Evolutionary conservation across 495 filamentous ascomycete species (phyloP), one percentile per base, ranked within the genome.

Genomic region (Xylaria venustula): DNA sequence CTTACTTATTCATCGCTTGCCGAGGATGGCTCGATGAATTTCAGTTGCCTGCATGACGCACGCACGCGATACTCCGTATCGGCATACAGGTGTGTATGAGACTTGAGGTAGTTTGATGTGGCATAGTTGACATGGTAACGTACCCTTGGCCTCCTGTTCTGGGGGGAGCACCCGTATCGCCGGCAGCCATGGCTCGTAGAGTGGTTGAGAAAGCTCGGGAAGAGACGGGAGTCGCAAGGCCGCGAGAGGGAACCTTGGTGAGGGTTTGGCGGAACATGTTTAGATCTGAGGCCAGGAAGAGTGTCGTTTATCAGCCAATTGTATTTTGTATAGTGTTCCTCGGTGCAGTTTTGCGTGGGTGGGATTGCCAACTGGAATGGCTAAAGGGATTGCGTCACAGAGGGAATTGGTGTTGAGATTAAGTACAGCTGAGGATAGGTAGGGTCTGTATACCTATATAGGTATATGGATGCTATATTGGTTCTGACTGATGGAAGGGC

Each of bases 181-280:
- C 89, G 56, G 79, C 88, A 54, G 70, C 77, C 82, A 90, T 85
- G 64, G 79, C 81, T 69, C 83, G 81, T 34, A 80, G 73, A 49
- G 86, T 81, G 34, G 79, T 86, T 32, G 87, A 80, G 78, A 92
- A 89, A 60, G 84, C 68, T 73, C 74, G 80, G 53, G 71, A 79
- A 72, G 72, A 71, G 49, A 61, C 74, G 62, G 63, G 77, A 76
- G 75, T 75, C 77, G 73, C 72, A 62, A 71, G 77, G 63, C 67
- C 79, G 63, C 77, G 74, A 41, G 67, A 60, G 28, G 84, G 75
- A 71, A 84, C 78, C 75, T 84, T 84, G 73, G 78, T 73, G 67
- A 89, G 66, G 46, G 80, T 76, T 75, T 86, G 86, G 64, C 87
- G 87, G 66, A 88, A 79, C 89, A 92, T 92, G n/a, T n/a, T 32